These are phyloP conservation scores for Venturia carpophila DNA, from an alignment of 2,329 filamentous ascomycete species.

Conservation along the genomic window DNA sequence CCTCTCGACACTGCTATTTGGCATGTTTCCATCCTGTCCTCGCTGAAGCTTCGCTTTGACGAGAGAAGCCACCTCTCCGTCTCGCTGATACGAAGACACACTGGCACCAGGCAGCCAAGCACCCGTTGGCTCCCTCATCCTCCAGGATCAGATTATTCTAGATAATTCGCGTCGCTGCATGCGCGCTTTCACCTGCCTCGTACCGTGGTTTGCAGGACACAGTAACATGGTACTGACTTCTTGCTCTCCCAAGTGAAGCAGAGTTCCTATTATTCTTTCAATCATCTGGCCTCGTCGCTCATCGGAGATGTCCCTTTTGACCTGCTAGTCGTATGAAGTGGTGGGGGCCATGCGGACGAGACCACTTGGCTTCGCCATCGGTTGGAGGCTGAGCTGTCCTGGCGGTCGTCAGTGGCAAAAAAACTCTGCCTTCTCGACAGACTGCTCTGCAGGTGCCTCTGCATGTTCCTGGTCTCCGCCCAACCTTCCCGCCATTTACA, in stretches of 20 bases:
- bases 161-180: neutral
- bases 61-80: neutral
- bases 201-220: neutral
- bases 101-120: neutral
- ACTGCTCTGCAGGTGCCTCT: neutral
- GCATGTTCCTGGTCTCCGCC: neutral
- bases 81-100: neutral
- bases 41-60: neutral
- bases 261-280: neutral
- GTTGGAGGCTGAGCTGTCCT: conserved; percentile 1
- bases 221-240: neutral
- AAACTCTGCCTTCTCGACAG: neutral
- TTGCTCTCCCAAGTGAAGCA: too few relatives aligned
- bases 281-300: neutral
- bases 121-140: neutral
- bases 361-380: neutral
- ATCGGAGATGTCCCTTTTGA: neutral
- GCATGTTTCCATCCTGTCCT: conserved; percentile 4
- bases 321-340: too few relatives aligned
- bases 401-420: neutral
- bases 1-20: neutral
- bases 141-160: conserved; percentile 1
- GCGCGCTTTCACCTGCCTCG: neutral
- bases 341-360: neutral
- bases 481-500: neutral